These are phyloP conservation scores for Epichloe aotearoae DNA, from an alignment of 2,329 filamentous ascomycete genomes.

Conservation along the genomic window DNA sequence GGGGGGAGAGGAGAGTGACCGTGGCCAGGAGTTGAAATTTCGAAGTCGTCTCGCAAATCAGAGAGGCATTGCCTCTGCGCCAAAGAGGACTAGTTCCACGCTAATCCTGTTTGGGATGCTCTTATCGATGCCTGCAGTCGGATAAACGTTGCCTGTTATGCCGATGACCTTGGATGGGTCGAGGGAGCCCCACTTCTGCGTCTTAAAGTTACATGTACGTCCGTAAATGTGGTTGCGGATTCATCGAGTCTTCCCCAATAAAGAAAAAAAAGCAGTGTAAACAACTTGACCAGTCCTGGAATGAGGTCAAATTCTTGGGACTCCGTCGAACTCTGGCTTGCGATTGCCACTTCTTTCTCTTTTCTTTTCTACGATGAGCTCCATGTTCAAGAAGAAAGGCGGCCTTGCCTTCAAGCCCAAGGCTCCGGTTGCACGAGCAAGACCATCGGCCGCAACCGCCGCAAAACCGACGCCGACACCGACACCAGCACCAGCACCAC, in stretches of 20 bases:
- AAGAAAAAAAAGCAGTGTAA: too few species aligned
- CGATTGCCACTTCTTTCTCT: too few species aligned
- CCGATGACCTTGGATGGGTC: not conserved
- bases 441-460: constrained; percentile 4
- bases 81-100: constrained; percentile 21
- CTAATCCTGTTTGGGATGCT: constrained; percentile 18
- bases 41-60: constrained; percentile 29
- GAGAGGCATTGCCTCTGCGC: constrained; percentile 21
- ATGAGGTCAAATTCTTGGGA: not conserved
- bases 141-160: constrained; percentile 19
- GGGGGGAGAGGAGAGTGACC: constrained; percentile 18
- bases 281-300: not conserved
- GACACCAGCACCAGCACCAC: not conserved
- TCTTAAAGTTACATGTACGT: not conserved
- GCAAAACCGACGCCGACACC: constrained; percentile 1
- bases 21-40: constrained; percentile 30
- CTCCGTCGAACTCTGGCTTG: not conserved
- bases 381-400: constrained; percentile 54
- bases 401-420: constrained; percentile 58
- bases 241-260: not conserved
- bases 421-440: constrained; percentile 38
- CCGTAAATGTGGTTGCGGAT: too few species aligned
- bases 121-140: constrained; percentile 22
- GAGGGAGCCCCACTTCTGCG: constrained; percentile 3
- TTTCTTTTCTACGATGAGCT: constrained; percentile 37